Evolutionary conservation across 176 grass and related monocot genomes (phyloP), one percentile per base, ranked within the genome.

Genomic region (Poa annua): DNA sequence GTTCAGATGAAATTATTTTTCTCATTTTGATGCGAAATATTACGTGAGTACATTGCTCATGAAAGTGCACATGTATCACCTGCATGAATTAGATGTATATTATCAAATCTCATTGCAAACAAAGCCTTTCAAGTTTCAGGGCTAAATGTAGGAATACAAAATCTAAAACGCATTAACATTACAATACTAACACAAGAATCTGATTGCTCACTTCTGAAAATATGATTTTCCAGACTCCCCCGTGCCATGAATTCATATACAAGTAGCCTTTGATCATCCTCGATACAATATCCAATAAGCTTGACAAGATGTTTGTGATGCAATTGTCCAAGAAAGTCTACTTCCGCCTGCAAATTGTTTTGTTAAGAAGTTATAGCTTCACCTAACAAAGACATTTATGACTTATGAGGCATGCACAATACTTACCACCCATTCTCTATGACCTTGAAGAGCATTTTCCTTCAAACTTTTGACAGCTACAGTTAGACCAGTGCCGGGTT

Each of bases 401-500:
- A 73, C 56, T 8, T 71, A 74, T 42, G 14, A 85, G 52, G 38
- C 11, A 14, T 65, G 8, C 1, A 62, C 3, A 85, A 56, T 83
- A 83, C 96, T 87, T 90, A 93, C 96, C 88, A 98, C 93, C 96
- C 96, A 98, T 77, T 98, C 96, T 80, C 93, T 98, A 81, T 98
- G 96, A 74, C 96, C 96, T 84, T 98, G 96, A 83, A 98, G 96
- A 49, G 89, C 96, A 87, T 98, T 93, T 54, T 75, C 92, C 85
- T 98, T 98, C 84, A 98, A 86, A 83, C 96, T 92, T 84, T 98
- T 98, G 65, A 98, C 96, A 25, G 96, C 96, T n/a, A 98, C 96
- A 78, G 93, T 98, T 61, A 93, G 47, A 85, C 96, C 91, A 78
- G 93, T 98, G 71, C 91, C 89, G 10, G 96, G 96, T 88, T 93